phyloP scores from a whole-genome alignment of 2,329 filamentous ascomycete species.

The Trichoderma cornu-damae region DNA sequence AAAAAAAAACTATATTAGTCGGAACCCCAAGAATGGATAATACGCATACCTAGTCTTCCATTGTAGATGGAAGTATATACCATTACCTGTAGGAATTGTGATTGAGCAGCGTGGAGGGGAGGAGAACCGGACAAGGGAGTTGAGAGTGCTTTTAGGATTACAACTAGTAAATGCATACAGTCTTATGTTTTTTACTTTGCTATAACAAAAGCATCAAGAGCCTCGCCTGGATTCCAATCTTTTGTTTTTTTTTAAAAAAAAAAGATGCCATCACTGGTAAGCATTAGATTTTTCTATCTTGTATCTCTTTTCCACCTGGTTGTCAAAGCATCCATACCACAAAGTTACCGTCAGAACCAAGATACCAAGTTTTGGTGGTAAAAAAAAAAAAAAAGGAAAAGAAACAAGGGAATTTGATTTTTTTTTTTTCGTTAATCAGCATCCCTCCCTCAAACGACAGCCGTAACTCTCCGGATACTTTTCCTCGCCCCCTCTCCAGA shows the following conservation, averaged over 20 bases:
- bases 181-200: too few relatives aligned
- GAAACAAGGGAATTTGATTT: too few relatives aligned
- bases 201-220: too few relatives aligned
- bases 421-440: background rate
- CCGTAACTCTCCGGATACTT: slow-evolving; percentile 70
- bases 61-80: background rate
- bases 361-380: too few relatives aligned
- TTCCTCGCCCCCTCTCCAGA: slow-evolving; percentile 79
- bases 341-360: background rate
- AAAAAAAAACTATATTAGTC: background rate
- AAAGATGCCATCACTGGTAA: background rate
- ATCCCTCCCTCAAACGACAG: slow-evolving; percentile 31
- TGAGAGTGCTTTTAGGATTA: background rate
- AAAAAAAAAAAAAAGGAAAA: too few relatives aligned
- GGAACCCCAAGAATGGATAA: background rate
- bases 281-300: slow-evolving; percentile 8
- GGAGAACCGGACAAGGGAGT: background rate
- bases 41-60: background rate
- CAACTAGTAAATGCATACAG: background rate
- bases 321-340: background rate
- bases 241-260: too few relatives aligned
- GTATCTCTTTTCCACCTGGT: background rate
- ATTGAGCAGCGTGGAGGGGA: background rate
- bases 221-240: too few relatives aligned
- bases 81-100: background rate